phyloP scores from a whole-genome alignment of 202 grass and related monocot genomes.

The Carex sylvatica region DNA sequence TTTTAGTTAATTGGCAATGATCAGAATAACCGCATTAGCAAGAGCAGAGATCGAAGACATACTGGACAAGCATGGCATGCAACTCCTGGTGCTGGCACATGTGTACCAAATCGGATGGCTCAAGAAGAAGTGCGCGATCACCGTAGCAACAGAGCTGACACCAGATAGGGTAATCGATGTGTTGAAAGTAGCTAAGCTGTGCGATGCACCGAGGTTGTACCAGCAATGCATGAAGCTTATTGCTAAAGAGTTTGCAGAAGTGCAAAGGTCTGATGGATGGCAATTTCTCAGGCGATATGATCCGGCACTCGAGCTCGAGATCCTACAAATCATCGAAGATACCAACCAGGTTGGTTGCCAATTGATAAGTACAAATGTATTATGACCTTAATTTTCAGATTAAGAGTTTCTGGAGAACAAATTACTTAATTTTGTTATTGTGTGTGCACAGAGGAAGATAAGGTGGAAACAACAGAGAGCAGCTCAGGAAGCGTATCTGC shows the following conservation, averaged over 20 bases:
- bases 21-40: not conserved
- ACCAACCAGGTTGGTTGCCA: slow-evolving; percentile 38
- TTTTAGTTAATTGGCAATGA: not conserved
- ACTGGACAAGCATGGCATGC: slow-evolving; percentile 39
- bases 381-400: not conserved
- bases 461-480: slow-evolving; percentile 47
- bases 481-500: slow-evolving; percentile 47
- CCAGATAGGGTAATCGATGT: slow-evolving; percentile 44
- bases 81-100: slow-evolving; percentile 63
- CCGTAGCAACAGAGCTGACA: slow-evolving; percentile 37
- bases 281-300: slow-evolving; percentile 48
- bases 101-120: slow-evolving; percentile 59
- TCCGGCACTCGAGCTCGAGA: slow-evolving; percentile 34
- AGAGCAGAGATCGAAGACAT: slow-evolving; percentile 21
- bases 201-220: slow-evolving; percentile 57
- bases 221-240: slow-evolving; percentile 52
- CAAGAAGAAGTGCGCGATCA: slow-evolving; percentile 51
- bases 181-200: slow-evolving; percentile 63
- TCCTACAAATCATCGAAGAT: slow-evolving; percentile 52
- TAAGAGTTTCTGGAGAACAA: not conserved
- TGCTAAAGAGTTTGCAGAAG: slow-evolving; percentile 39
- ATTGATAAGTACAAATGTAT: not conserved
- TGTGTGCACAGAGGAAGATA: slow-evolving; percentile 43
- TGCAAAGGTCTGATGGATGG: slow-evolving; percentile 59
- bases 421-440: not conserved